Evolutionary conservation across 176 grass and related monocot genomes (phyloP), one percentile per base, ranked within the genome.

Genomic region (Phyllostachys edulis): DNA sequence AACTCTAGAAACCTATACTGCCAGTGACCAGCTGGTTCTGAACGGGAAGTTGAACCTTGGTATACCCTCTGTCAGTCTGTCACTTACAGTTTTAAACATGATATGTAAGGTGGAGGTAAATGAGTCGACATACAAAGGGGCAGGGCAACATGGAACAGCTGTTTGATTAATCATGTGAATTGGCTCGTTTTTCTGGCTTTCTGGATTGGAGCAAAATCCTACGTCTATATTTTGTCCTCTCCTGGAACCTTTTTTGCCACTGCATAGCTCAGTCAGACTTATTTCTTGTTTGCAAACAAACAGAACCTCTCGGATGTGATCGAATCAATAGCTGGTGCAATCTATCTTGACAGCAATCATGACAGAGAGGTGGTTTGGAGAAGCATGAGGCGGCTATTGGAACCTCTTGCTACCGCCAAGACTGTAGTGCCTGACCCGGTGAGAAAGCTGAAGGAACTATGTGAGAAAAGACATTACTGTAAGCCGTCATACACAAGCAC

Each of bases 281-380:
- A 44, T 52, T 63, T 9, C 37, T 55, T 57, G 6, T 81, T 86
- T 72, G 26, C 36, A 77, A 77, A 59, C 55, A 57, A 80, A 61
- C 85, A 97, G 94, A 92, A 91, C 12, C 86, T 97, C 0, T 92
- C 84, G 47, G 94, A 97, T 77, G 83, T 92, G 21, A 67, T 90
- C 18, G 92, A 97, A 78, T 97, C 92, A 29, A 88, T 94, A 62
- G 94, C 92, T 7, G 94, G 85, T 13, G 92, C 92, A 23, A 92
- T 97, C 41, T 97, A 88, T 78, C 45, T 94, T 17, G 90, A 94
- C 41, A 68, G 81, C 57, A 62, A 78, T 14, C 73, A 62, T 7
- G 57, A 91, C 41, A 92, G 94, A 62, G 80, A 75, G 8, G 20
- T 36, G n/a, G 94, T 94, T 29, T 94, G 94, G 94, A 51, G 52